A percentile compares a stretch with the other conserved stretches of the same genome.
These are phyloP conservation scores for Tetradesmus obliquus DNA, from an alignment of 139 green algal genomes.

Conservation along the genomic window DNA sequence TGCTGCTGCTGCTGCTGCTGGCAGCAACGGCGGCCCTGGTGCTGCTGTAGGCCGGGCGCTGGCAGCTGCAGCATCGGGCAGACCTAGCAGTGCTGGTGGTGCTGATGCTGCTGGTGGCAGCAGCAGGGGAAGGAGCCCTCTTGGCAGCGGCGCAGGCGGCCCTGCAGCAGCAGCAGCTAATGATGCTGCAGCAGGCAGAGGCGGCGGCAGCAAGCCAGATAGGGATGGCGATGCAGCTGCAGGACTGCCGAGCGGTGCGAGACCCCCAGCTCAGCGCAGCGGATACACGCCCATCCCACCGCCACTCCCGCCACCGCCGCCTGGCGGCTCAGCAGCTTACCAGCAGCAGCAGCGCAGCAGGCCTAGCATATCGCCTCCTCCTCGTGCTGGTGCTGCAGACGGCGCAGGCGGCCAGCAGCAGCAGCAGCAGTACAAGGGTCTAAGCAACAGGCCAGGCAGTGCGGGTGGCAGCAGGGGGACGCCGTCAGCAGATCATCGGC, in stretches of 20 bases:
- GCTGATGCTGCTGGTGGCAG: background rate
- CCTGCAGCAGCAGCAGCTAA: background rate
- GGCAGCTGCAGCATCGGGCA: background rate
- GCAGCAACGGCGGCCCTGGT: background rate
- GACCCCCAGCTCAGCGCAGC: background rate
- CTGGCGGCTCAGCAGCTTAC: background rate
- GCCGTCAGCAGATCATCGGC: background rate
- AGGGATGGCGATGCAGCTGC: background rate
- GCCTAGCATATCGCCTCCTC: background rate
- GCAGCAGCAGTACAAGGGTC: background rate
- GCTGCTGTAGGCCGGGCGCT: background rate
- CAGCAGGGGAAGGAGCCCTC: slow-evolving; percentile 16
- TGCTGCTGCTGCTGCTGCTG: slow-evolving; percentile 12
- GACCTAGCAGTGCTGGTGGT: background rate
- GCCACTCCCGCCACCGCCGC: no score
- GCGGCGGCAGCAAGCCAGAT: background rate
- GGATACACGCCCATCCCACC: background rate
- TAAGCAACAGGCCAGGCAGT: background rate
- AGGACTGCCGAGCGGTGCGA: no score
- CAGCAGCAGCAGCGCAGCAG: background rate
- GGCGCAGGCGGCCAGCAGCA: background rate
- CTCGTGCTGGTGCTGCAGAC: background rate
- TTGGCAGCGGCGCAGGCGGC: background rate
- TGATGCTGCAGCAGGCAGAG: background rate
- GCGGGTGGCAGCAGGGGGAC: background rate